Evolutionary conservation across 345 rosid species (phyloP).

Genomic region (Sapria himalayana): DNA sequence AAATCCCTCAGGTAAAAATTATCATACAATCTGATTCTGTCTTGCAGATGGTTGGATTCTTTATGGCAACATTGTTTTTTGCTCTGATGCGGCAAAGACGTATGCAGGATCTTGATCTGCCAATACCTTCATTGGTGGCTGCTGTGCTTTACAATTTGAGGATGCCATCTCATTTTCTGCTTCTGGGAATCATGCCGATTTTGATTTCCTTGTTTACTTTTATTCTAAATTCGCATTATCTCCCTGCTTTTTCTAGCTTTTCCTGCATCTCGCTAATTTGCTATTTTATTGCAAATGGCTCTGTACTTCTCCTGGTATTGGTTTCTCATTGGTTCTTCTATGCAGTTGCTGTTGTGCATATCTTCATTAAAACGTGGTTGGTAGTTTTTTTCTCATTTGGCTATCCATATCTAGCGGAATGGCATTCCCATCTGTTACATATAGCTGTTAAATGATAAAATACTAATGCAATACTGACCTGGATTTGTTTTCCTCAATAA

Average conservation of each 20-base stretch:
- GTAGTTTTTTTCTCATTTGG: conserved; percentile 7
- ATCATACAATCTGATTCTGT: conserved; percentile 7
- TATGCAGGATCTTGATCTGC: conserved; percentile 45
- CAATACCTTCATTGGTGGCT: conserved; percentile 49
- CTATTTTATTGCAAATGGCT: conserved; percentile 60
- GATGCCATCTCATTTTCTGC: conserved; percentile 52
- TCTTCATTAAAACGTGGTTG: conserved; percentile 46
- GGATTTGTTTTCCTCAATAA: no score
- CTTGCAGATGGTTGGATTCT: conserved; percentile 45
- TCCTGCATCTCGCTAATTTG: conserved; percentile 38
- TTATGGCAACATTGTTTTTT: conserved; percentile 41
- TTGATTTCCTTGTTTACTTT: conserved; percentile 30
- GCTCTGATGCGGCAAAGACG: conserved; percentile 71
- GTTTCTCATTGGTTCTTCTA: conserved; percentile 54
- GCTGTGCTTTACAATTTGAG: conserved; percentile 68
- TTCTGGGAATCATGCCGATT: conserved; percentile 37
- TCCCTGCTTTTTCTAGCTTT: conserved; percentile 56
- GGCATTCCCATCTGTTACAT: no score
- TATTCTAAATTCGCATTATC: conserved; percentile 40
- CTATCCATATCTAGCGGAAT: no score
- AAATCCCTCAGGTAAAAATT: no score
- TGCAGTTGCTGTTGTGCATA: conserved; percentile 44
- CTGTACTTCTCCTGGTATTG: conserved; percentile 27
- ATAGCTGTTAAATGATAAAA: no score
- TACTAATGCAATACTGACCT: no score